These are phyloP conservation scores for Purpureocillium takamizusanense DNA, from an alignment of 2,329 filamentous ascomycete species.

Conservation along the genomic window DNA sequence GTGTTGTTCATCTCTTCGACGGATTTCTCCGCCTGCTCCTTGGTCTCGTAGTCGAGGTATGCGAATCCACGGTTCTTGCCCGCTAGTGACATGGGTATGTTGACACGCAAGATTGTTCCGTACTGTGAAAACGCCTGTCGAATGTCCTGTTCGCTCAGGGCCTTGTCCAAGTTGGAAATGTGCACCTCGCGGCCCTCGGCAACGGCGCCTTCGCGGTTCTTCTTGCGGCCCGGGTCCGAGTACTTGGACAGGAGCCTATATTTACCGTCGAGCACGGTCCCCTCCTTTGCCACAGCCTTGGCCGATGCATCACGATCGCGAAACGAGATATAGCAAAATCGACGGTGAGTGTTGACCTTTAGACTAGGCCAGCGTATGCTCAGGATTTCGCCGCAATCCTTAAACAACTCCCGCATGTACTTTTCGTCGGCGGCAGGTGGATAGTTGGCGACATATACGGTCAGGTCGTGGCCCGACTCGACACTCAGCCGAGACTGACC, in stretches of 20 bases:
- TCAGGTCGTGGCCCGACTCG: conserved; percentile 65
- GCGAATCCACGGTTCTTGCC: conserved; percentile 69
- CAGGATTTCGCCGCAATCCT: conserved; percentile 70
- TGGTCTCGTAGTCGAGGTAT: conserved; percentile 68
- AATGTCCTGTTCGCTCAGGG: conserved; percentile 58
- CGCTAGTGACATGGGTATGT: conserved; percentile 58
- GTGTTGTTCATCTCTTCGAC: conserved; percentile 61
- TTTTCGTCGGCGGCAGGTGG: conserved; percentile 65
- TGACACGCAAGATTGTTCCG: conserved; percentile 64
- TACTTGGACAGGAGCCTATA: conserved; percentile 69
- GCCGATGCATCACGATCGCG: conserved; percentile 57
- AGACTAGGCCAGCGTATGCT: conserved; percentile 85
- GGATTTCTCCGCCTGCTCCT: conserved; percentile 58
- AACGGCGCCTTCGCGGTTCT: conserved; percentile 68
- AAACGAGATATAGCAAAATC: conserved; percentile 97
- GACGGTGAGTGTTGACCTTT: conserved; percentile 77
- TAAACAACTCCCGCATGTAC: conserved; percentile 61
- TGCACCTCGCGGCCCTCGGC: conserved; percentile 86
- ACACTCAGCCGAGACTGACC: conserved; percentile 67
- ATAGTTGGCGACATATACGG: conserved; percentile 86
- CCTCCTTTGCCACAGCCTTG: conserved; percentile 65
- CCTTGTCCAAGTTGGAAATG: conserved; percentile 58
- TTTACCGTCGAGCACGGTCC: conserved; percentile 56
- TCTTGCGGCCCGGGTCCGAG: conserved; percentile 72
- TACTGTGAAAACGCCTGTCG: conserved; percentile 63